Conservation (phyloP, 2,329 filamentous ascomycete genomes). For the Fusarium musae region DNA sequence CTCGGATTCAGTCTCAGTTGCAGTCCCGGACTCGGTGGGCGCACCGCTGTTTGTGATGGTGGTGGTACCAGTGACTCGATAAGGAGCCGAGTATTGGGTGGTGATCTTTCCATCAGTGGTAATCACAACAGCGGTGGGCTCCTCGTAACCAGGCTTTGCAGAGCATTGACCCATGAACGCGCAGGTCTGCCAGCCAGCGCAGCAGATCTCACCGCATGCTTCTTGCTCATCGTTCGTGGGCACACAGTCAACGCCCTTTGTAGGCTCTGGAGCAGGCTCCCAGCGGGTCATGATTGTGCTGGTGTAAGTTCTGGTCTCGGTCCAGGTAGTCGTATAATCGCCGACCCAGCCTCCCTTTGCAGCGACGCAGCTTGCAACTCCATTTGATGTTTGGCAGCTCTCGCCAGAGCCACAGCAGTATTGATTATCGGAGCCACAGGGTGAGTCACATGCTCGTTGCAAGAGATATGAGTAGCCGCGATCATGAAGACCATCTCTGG, state of each 20-base stretch:
- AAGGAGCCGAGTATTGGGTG: conserved; percentile 63
- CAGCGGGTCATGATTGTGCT: conserved; percentile 66
- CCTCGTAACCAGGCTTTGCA: conserved; percentile 61
- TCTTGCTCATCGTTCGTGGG: conserved; percentile 65
- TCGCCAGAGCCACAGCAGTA: conserved; percentile 64
- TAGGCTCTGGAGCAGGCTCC: conserved; percentile 57
- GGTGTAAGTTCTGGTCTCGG: conserved; percentile 68
- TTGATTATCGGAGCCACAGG: conserved; percentile 66
- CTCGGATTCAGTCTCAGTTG: conserved; percentile 61
- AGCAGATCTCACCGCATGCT: conserved; percentile 77
- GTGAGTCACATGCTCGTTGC: conserved; percentile 60
- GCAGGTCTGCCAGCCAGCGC: conserved; percentile 76
- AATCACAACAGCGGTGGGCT: conserved; percentile 55
- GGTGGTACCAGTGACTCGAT: conserved; percentile 65
- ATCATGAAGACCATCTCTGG: conserved; percentile 61
- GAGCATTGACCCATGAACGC: conserved; percentile 67
- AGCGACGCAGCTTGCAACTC: conserved; percentile 62
- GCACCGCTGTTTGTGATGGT: conserved; percentile 64
- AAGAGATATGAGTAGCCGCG: conserved; percentile 62
- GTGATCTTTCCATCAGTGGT: conserved; percentile 61
- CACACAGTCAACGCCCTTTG: conserved; percentile 59
- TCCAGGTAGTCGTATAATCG: conserved; percentile 68
- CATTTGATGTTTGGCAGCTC: conserved; percentile 62
- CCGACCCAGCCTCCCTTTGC: conserved; percentile 48
- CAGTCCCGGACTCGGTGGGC: conserved; percentile 60